Evolutionary conservation across 2,329 filamentous ascomycete species (phyloP), one percentile per base, ranked within the genome.

Genomic region (Mycosphaerella arachidis): DNA sequence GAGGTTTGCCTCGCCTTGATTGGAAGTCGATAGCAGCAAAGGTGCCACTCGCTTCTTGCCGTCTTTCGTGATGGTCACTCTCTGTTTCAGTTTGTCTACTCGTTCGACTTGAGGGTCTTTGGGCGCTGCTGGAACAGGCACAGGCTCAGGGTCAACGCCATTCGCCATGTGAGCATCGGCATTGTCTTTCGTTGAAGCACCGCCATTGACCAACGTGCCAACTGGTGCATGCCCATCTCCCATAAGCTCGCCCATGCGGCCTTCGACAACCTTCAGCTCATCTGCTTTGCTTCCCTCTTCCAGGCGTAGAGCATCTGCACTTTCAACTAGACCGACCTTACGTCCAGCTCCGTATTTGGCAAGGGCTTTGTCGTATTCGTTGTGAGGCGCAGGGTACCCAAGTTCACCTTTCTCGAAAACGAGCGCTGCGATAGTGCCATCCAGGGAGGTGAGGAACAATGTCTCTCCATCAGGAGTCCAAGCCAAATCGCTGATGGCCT

Each of bases 191-290:
- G 78, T 76, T 16, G 63, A 48, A 12, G 73, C 60, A 18, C 74
- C 70, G 6, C 70, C 73, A 33, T 74, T 71, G 12, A 74, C 61
- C 24, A 68, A 50, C 4, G 77, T 56, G 45, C 85, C 84, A 3
- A 81, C 78, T 3, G 82, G 75, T 2, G 82, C 78, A 55, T 82
- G 82, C n/a, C 84, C 83, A 71, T 96, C 92, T 6, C 93, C 93
- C 94, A 99, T 99, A 40, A 99, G 77, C n/a, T 93, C 93, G 12
- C 94, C 94, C 94, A 99, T 99, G 66, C 93, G 86, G 1, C 92
- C 94, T 76, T 99, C 91, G 0, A 93, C 92, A 5, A 89, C 92
- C 65, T 88, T 90, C 33, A 93, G 83, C 73, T 99, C 94, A 24
- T 89, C 93, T 48, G 89, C 92, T 72, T 95, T 97, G 76, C 92